Conservation (phyloP, 2,329 filamentous ascomycete species). For the Penicillium sp. region DNA sequence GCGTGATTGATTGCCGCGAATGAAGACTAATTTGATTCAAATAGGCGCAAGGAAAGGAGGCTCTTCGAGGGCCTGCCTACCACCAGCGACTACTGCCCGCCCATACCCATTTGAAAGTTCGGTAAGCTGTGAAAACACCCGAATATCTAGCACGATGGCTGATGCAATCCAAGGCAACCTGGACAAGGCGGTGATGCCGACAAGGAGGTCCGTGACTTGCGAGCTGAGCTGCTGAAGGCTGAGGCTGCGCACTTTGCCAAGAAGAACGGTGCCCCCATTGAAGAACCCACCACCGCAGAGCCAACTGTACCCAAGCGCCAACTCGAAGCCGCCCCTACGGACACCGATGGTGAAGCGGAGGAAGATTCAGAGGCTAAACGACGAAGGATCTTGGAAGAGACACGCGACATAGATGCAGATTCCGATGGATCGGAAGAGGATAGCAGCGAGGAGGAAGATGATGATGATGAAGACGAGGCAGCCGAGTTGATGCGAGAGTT, state of each 20-base stretch:
- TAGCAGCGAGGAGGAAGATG: constrained; percentile 61
- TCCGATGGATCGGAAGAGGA: constrained; percentile 64
- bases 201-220: constrained; percentile 70
- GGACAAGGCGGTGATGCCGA: constrained; percentile 87
- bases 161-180: constrained; percentile 59
- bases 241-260: constrained; percentile 88
- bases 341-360: constrained; percentile 33
- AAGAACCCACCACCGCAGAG: constrained; percentile 44
- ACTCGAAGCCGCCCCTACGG: constrained; percentile 54
- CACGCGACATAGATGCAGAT: constrained; percentile 82
- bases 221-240: constrained; percentile 84
- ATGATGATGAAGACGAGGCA: constrained; percentile 75
- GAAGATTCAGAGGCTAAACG: constrained; percentile 79
- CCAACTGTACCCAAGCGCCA: constrained; percentile 63
- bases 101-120: constrained; percentile 87
- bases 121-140: constrained; percentile 49
- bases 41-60: constrained; percentile 90
- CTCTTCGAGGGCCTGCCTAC: constrained; percentile 88
- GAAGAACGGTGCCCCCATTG: constrained; percentile 65
- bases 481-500: constrained; percentile 89
- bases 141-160: constrained; percentile 10
- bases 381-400: constrained; percentile 82
- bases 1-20: constrained; percentile 16
- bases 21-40: constrained; percentile 24
- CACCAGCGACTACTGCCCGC: constrained; percentile 94